Evolutionary conservation across 495 filamentous ascomycete genomes (phyloP), one percentile per base, ranked within the genome.

Genomic region (Hypoxylon fuscum): DNA sequence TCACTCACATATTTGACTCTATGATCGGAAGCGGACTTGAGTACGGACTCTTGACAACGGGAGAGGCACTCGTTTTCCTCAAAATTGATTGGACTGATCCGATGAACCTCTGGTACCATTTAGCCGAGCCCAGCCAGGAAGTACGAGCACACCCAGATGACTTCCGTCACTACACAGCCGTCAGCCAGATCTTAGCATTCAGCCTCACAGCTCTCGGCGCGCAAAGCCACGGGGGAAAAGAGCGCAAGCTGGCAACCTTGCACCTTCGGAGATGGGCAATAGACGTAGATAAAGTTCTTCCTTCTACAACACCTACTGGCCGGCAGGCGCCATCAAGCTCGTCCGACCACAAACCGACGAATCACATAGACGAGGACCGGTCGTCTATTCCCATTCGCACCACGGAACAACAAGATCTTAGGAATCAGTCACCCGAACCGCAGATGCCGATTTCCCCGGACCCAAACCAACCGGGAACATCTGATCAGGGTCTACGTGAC

Each of bases 51-150:
- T 68, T 82, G 27, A 71, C 66, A 10, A 82, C 74, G 5, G 75
- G 72, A 17, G 73, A 79, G 63, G 72, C 74, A 11, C 74, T 79
- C 68, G 70, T 81, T 35, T 81, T 81, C 49, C 71, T 83, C 20
- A 61, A 75, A 58, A 70, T 83, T n/a, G 69, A 72, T 44, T 65
- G 67, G 61, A 53, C 70, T 45, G 44, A 66, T 17, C 65, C 63
- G 3, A 21, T 17, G 1, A 64, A 40, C 2, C 61, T 70, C 4
- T 59, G 55, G 46, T 72, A 56, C 46, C 64, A 72, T 23, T 38
- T 72, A n/a, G 56, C 59, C 15, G 57, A 66, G 41, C 64, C 56
- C 10, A 34, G 20, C 7, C 20, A 20, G 11, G 62, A 71, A 34
- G 62, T 57, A 2, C 9, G 3, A 12, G 57, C 10, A 10, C 45